phyloP scores from a whole-genome alignment of 2,329 filamentous ascomycete genomes.

The Blastomyces silverae region DNA sequence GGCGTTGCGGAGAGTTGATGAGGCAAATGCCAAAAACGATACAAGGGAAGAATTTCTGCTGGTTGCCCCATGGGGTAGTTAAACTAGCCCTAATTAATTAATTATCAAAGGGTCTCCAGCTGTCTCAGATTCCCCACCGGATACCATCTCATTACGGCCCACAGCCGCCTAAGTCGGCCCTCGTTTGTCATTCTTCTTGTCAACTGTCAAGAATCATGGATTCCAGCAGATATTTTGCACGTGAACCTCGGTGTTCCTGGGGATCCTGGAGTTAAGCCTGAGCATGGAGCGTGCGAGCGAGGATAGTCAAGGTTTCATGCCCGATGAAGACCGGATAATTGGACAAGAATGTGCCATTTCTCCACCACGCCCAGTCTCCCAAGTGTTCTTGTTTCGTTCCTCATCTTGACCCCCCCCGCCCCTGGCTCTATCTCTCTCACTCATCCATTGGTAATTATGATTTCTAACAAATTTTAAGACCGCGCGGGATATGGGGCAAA shows the following conservation, averaged over 20 bases:
- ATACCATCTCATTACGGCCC: background rate
- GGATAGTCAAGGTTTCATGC: background rate
- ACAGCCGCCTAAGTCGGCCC: background rate
- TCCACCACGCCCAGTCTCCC: background rate
- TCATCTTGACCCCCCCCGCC: no score
- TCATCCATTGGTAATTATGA: no score
- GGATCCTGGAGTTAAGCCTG: background rate
- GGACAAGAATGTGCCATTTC: background rate
- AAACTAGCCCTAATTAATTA: conserved; percentile 2
- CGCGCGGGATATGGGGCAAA: background rate
- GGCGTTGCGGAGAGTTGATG: background rate
- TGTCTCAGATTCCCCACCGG: background rate
- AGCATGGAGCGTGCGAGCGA: background rate
- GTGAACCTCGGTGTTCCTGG: background rate
- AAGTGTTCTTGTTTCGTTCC: no score
- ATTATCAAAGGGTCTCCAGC: background rate
- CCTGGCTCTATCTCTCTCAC: no score
- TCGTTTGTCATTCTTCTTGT: background rate
- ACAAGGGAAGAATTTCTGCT: no score
- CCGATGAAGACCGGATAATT: background rate
- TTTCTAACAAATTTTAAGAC: background rate
- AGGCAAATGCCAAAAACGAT: background rate
- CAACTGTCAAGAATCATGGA: no score
- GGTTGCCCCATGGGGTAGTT: background rate
- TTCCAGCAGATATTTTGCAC: background rate